Conservation (phyloP, 1,284 basidiomycete genomes). For the Tilletia indica region DNA sequence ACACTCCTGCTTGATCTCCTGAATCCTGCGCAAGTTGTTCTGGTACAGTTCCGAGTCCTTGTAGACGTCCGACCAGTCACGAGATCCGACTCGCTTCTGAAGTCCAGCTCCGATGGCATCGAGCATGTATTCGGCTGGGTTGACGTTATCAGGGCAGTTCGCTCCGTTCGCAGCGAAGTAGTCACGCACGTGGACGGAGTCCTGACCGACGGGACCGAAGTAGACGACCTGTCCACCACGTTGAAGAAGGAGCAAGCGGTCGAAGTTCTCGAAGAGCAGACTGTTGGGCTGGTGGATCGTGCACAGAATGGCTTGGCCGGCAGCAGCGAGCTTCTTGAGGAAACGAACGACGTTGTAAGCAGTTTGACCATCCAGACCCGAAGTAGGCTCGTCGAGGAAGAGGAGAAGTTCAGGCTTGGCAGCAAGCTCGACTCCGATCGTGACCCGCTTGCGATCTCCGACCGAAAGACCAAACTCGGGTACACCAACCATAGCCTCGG, state of each 20-base stretch:
- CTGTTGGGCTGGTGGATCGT: constrained; percentile 70
- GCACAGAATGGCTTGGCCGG: constrained; percentile 68
- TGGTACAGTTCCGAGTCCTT: constrained; percentile 54
- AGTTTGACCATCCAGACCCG: constrained; percentile 81
- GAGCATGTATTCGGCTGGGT: constrained; percentile 62
- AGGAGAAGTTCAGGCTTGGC: constrained; percentile 74
- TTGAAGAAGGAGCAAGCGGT: constrained; percentile 60
- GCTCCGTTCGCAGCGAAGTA: constrained; percentile 64
- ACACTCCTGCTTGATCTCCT: constrained; percentile 59
- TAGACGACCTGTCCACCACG: constrained; percentile 60
- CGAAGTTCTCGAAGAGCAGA: constrained; percentile 66
- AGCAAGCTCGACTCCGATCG: constrained; percentile 72
- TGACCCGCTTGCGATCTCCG: constrained; percentile 70
- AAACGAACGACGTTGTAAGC: constrained; percentile 82
- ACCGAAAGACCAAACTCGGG: constrained; percentile 62
- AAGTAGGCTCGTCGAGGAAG: constrained; percentile 60
- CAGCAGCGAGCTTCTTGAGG: constrained; percentile 74
- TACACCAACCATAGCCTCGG: constrained; percentile 69
- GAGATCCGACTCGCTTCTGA: constrained; percentile 48
- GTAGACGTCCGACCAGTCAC: constrained; percentile 56
- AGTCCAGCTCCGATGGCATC: constrained; percentile 57
- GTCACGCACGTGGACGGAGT: constrained; percentile 60
- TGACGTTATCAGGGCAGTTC: constrained; percentile 60
- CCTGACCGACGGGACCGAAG: constrained; percentile 63
- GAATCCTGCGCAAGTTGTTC: constrained; percentile 57